phyloP scores from a whole-genome alignment of 257 asterid species.

The Solanum virginianum region DNA sequence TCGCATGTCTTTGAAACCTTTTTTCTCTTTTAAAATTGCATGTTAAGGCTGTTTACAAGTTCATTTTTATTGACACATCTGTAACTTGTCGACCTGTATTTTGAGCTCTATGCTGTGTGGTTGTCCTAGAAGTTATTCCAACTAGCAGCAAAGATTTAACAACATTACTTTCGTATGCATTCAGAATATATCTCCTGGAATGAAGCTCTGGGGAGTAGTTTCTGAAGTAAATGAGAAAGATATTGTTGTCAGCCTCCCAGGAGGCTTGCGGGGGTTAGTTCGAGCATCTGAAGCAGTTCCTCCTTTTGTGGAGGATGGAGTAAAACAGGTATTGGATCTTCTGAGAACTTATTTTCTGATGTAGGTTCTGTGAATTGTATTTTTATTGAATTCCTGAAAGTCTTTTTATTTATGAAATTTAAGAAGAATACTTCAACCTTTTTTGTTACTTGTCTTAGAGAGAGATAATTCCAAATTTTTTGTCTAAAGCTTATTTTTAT shows the following conservation, averaged over 20 bases:
- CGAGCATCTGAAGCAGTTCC: constrained; percentile 85
- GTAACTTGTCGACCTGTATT: background rate
- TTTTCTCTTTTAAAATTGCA: background rate
- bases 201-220: constrained; percentile 97
- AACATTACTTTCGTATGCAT: background rate
- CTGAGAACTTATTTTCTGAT: background rate
- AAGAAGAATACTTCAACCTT: background rate
- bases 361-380: background rate
- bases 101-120: background rate
- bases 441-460: background rate
- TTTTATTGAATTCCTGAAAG: background rate
- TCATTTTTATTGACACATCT: background rate
- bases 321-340: constrained; percentile 25
- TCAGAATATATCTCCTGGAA: constrained; percentile 81
- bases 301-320: constrained; percentile 25
- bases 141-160: background rate
- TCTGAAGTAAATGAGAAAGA: constrained; percentile 89
- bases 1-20: background rate
- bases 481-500: no score
- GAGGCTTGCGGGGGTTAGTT: constrained; percentile 89
- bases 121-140: background rate
- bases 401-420: background rate
- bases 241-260: constrained; percentile 81
- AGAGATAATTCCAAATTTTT: no score
- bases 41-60: background rate